Conservation (phyloP, 192 early-diverging fungal species). For the Dimargaris verticillata region DNA sequence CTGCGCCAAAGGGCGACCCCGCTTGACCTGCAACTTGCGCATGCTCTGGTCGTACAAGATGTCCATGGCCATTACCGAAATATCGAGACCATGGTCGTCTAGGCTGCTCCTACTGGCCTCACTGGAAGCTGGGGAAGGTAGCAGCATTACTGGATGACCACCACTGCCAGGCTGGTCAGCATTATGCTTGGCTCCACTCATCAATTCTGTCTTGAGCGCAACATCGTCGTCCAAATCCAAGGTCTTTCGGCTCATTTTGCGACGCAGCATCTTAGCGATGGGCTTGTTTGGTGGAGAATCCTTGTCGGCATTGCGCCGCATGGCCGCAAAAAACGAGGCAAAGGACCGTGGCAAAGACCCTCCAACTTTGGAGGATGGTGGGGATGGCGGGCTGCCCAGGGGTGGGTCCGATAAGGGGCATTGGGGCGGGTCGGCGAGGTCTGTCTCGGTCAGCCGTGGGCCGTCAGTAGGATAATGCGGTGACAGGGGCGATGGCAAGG, state of each 20-base stretch:
- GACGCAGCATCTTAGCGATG: background rate
- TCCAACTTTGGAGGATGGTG: too few species aligned
- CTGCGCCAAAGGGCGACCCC: constrained; percentile 2
- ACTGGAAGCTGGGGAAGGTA: too few species aligned
- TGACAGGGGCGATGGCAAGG: background rate
- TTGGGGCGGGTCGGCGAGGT: background rate
- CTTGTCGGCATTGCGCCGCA: background rate
- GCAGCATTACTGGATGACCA: background rate
- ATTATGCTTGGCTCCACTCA: too few species aligned
- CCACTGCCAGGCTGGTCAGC: background rate
- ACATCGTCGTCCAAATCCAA: background rate
- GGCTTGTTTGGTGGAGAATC: background rate
- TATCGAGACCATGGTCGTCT: background rate
- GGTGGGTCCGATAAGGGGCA: background rate
- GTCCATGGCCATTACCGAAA: background rate
- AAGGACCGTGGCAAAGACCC: background rate
- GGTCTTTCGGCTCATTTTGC: background rate
- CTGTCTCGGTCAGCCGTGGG: background rate
- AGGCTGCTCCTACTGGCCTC: too few species aligned
- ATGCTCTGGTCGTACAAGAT: constrained; percentile 8
- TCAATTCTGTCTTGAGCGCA: too few species aligned
- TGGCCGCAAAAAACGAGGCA: background rate
- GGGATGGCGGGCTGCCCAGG: background rate
- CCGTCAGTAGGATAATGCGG: too few species aligned
- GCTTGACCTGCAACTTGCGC: background rate